These are phyloP conservation scores for Paxillus involutus DNA, from an alignment of 768 basidiomycete genomes.

Conservation along the genomic window DNA sequence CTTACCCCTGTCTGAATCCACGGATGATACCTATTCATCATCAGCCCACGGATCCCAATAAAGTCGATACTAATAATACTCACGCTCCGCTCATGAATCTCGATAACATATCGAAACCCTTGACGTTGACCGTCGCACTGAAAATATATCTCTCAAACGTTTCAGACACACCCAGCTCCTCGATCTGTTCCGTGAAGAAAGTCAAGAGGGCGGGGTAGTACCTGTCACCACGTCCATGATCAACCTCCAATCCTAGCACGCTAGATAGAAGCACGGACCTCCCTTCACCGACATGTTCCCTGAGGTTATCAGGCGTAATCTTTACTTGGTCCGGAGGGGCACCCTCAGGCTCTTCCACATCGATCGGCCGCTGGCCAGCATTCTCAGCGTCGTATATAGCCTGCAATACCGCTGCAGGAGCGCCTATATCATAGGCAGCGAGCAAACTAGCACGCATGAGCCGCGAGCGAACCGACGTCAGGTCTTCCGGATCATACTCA, in stretches of 20 bases:
- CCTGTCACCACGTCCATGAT: constrained; percentile 29
- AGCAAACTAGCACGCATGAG: constrained; percentile 38
- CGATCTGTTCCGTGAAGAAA: constrained; percentile 43
- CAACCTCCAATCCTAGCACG: constrained; percentile 21
- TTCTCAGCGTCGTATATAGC: constrained; percentile 48
- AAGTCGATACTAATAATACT: constrained; percentile 11
- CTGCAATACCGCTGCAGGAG: constrained; percentile 42
- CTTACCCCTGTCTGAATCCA: constrained; percentile 58
- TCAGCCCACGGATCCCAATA: background rate
- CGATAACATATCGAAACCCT: constrained; percentile 32
- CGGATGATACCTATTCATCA: constrained; percentile 45
- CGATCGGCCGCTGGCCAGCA: constrained; percentile 38
- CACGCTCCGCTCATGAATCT: constrained; percentile 37
- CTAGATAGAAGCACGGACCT: constrained; percentile 38
- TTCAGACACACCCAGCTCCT: constrained; percentile 34
- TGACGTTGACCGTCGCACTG: constrained; percentile 28
- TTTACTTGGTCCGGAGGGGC: constrained; percentile 20
- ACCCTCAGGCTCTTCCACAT: constrained; percentile 28
- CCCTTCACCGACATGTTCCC: constrained; percentile 46
- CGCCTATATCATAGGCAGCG: constrained; percentile 58
- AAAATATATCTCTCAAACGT: constrained; percentile 53
- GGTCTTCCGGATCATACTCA: constrained; percentile 25
- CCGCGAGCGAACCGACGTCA: background rate
- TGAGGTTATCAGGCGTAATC: constrained; percentile 48
- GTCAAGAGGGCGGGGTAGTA: constrained; percentile 37